Conservation (phyloP, 1,284 basidiomycete genomes). For the Ganoderma boninense region DNA sequence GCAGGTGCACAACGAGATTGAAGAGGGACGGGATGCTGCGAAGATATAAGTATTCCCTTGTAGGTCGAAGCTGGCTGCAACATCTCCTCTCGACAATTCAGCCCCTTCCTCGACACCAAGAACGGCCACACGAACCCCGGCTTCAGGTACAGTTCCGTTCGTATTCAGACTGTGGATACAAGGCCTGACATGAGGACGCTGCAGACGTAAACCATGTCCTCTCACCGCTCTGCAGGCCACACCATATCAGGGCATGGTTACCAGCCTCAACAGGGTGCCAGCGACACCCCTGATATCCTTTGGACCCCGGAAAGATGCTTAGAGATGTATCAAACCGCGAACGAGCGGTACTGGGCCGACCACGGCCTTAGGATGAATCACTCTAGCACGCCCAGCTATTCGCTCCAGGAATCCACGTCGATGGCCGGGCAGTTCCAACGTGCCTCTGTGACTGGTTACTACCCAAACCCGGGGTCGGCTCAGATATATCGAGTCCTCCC, state of each 20-base stretch:
- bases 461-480: background rate
- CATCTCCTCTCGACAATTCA: slow-evolving; percentile 7
- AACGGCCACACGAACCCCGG: background rate
- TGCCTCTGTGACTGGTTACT: background rate
- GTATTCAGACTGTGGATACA: background rate
- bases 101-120: background rate
- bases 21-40: background rate
- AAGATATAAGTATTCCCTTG: slow-evolving; percentile 6
- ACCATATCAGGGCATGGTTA: background rate
- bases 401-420: background rate
- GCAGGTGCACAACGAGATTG: background rate
- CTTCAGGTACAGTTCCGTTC: background rate
- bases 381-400: background rate
- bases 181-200: background rate
- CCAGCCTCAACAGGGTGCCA: background rate
- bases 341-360: slow-evolving; percentile 23
- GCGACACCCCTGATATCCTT: background rate
- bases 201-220: background rate
- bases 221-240: background rate
- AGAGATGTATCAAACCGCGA: slow-evolving; percentile 9
- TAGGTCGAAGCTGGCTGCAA: background rate
- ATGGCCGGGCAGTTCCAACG: background rate
- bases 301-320: slow-evolving; percentile 18
- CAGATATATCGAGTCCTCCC: slow-evolving; percentile 20
- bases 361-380: slow-evolving; percentile 19